phyloP scores from a whole-genome alignment of 2,329 filamentous ascomycete species.

The Hypoxylon sp. region DNA sequence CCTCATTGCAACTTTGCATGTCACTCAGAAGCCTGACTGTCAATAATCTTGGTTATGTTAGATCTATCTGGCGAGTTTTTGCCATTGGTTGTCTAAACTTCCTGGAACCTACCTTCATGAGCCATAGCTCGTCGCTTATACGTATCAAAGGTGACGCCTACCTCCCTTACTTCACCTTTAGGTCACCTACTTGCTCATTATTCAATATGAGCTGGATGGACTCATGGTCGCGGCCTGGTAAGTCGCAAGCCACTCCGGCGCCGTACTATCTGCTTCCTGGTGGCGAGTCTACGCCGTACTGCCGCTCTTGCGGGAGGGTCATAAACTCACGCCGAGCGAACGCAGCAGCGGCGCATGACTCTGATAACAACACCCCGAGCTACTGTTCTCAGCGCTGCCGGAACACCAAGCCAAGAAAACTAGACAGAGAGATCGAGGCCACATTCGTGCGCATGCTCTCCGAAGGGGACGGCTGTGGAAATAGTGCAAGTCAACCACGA shows the following conservation, averaged over 20 bases:
- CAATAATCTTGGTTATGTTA: background rate
- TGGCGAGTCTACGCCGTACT: constrained; percentile 65
- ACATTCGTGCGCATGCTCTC: constrained; percentile 58
- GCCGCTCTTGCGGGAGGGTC: constrained; percentile 67
- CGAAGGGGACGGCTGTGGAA: background rate
- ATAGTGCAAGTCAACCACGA: background rate
- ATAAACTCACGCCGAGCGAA: constrained; percentile 58
- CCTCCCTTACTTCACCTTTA: background rate
- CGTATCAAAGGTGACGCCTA: background rate
- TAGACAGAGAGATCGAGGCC: constrained; percentile 66
- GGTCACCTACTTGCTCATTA: background rate
- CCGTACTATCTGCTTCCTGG: constrained; percentile 65
- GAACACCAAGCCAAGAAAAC: constrained; percentile 61
- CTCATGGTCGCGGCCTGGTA: constrained; percentile 57
- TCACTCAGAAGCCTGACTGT: background rate
- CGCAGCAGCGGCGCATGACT: constrained; percentile 44
- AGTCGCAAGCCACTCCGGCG: constrained; percentile 60
- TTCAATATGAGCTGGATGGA: constrained; percentile 58
- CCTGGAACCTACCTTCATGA: background rate
- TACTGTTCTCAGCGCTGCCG: constrained; percentile 70
- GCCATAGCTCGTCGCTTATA: background rate
- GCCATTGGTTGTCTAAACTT: background rate
- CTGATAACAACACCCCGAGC: constrained; percentile 52
- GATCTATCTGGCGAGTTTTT: background rate
- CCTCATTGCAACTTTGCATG: background rate